Percentiles rank a stretch among this genome's conserved stretches.
Evolutionary conservation across 345 rosid genomes (phyloP).

Genomic region (Citrus hindsii): DNA sequence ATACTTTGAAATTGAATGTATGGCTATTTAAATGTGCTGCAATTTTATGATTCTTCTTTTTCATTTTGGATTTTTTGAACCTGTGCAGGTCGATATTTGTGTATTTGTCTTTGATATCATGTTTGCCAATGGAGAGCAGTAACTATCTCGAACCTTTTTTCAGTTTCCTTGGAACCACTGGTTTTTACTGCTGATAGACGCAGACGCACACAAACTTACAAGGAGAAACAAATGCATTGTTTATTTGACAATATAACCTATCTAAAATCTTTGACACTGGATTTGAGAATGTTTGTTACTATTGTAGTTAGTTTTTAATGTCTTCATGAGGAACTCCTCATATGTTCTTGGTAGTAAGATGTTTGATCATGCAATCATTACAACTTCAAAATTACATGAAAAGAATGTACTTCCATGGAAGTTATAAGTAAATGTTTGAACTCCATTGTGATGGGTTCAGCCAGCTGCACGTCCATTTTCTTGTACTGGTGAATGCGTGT

Average conservation of each 20-base stretch:
- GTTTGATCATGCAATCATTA: background rate
- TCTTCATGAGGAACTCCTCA: background rate
- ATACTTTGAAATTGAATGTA: background rate
- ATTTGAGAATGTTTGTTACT: background rate
- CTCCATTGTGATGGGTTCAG: background rate
- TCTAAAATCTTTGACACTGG: background rate
- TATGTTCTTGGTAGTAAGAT: background rate
- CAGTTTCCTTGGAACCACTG: slow-evolving; percentile 9
- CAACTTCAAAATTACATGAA: background rate
- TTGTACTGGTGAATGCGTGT: background rate
- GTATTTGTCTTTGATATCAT: slow-evolving; percentile 81
- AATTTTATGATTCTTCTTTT: background rate
- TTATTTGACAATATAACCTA: too few species aligned
- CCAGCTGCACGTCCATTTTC: background rate
- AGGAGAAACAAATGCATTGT: background rate
- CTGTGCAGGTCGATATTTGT: slow-evolving; percentile 78
- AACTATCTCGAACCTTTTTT: slow-evolving; percentile 31
- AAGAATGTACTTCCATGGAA: background rate
- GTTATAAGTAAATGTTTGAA: background rate
- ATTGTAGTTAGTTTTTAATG: too few species aligned
- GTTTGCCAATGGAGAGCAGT: slow-evolving; percentile 86
- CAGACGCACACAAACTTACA: background rate
- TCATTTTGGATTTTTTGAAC: slow-evolving; percentile 10
- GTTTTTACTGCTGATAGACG: background rate
- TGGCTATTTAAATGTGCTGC: background rate